phyloP scores from a whole-genome alignment of 1,139 yeast genomes.

The Keqinozyma sinolaborantium region DNA sequence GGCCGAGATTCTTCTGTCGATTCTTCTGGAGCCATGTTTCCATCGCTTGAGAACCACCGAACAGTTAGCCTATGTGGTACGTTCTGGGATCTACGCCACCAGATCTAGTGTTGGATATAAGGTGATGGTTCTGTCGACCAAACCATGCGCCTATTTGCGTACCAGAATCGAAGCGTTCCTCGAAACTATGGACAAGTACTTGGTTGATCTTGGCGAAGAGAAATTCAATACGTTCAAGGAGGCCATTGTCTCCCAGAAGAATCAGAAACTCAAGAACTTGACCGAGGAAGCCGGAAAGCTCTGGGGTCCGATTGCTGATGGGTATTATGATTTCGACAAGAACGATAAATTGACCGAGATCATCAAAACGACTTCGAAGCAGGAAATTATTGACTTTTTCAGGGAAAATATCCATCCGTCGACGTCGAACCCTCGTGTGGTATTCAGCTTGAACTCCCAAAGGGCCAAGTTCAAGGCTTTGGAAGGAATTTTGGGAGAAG shows the following conservation, averaged over 20 bases:
- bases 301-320: slow-evolving; percentile 67
- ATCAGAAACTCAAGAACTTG: slow-evolving; percentile 72
- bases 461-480: slow-evolving; percentile 21
- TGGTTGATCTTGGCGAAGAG: slow-evolving; percentile 44
- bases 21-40: slow-evolving; percentile 84
- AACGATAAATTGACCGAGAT: slow-evolving; percentile 55
- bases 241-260: slow-evolving; percentile 63
- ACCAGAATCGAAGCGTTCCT: slow-evolving; percentile 72
- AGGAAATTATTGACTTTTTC: slow-evolving; percentile 57
- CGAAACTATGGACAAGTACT: slow-evolving; percentile 28
- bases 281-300: slow-evolving; percentile 68
- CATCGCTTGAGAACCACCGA: slow-evolving; percentile 88
- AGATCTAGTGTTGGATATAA: slow-evolving; percentile 77
- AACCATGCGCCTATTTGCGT: slow-evolving; percentile 69
- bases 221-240: slow-evolving; percentile 68
- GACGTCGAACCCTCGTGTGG: slow-evolving; percentile 43
- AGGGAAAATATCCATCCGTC: slow-evolving; percentile 31
- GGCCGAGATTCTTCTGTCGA: slow-evolving; percentile 65
- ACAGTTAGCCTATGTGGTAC: slow-evolving; percentile 82
- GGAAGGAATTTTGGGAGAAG: slow-evolving; percentile 20
- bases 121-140: slow-evolving; percentile 82
- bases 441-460: slow-evolving; percentile 70
- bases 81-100: slow-evolving; percentile 65
- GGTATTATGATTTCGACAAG: slow-evolving; percentile 71
- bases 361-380: slow-evolving; percentile 50